Percentiles rank a stretch among this genome's conserved stretches.
These are phyloP conservation scores for Solanum gandarillasii DNA, from an alignment of 257 asterid species.

Conservation along the genomic window DNA sequence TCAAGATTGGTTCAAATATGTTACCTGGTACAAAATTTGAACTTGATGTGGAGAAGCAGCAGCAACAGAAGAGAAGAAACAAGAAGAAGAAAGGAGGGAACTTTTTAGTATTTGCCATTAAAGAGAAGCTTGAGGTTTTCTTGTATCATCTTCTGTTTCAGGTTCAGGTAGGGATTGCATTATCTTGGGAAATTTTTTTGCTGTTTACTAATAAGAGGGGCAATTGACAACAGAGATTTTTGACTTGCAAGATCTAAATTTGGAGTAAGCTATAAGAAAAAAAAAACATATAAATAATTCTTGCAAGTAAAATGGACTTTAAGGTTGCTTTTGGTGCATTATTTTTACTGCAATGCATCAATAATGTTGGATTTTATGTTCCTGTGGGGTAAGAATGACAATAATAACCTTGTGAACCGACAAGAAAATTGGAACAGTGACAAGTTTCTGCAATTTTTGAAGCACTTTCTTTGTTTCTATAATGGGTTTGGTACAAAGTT, in stretches of 20 bases:
- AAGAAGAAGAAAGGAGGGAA: slow-evolving; percentile 19
- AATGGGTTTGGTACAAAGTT: neutral
- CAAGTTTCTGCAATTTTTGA: neutral
- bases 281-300: slow-evolving; percentile 3
- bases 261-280: slow-evolving; percentile 1
- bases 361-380: slow-evolving; percentile 6
- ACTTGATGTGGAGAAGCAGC: neutral
- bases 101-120: slow-evolving; percentile 39
- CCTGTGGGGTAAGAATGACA: slow-evolving; percentile 15
- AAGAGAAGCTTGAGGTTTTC: slow-evolving; percentile 14
- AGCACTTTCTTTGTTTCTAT: neutral
- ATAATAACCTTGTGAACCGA: slow-evolving; percentile 50
- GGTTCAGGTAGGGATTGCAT: slow-evolving; percentile 22
- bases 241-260: slow-evolving; percentile 15
- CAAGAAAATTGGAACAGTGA: neutral
- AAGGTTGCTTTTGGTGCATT: slow-evolving; percentile 12
- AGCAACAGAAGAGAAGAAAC: slow-evolving; percentile 3
- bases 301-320: neutral
- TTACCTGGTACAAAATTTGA: slow-evolving; percentile 38
- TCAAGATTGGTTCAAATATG: neutral
- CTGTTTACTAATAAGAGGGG: neutral
- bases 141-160: slow-evolving; percentile 57
- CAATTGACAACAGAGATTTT: slow-evolving; percentile 7
- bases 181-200: neutral
- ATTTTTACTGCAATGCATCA: slow-evolving; percentile 16